These are phyloP conservation scores for Waltiozyma sp. DNA, from an alignment of 1,139 yeast species.

Conservation along the genomic window DNA sequence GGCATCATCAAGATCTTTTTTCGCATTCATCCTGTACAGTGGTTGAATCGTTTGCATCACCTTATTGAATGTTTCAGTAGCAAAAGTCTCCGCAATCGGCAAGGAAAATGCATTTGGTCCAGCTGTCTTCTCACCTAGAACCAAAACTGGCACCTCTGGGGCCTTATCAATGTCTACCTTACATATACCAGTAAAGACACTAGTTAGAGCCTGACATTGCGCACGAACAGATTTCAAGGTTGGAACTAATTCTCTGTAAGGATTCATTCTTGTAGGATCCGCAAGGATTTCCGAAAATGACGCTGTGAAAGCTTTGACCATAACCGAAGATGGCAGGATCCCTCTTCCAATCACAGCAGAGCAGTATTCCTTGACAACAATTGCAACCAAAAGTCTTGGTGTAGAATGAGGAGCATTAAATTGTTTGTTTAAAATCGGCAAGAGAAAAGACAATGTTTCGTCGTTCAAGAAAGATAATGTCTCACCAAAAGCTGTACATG, in stretches of 20 bases:
- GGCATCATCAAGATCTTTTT: constrained; percentile 72
- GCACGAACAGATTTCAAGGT: constrained; percentile 77
- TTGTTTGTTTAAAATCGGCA: constrained; percentile 30
- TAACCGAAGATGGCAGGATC: constrained; percentile 8
- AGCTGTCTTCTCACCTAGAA: constrained; percentile 89
- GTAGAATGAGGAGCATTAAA: constrained; percentile 63
- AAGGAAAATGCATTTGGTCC: constrained; percentile 90
- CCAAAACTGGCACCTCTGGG: constrained; percentile 80
- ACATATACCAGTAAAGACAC: constrained; percentile 67
- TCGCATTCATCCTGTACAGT: constrained; percentile 58
- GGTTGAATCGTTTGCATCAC: constrained; percentile 57
- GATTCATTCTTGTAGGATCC: constrained; percentile 36
- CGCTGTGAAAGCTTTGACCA: neutral
- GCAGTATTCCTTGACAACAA: constrained; percentile 69
- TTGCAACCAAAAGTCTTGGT: constrained; percentile 61
- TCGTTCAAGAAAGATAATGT: constrained; percentile 47
- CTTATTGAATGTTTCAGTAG: constrained; percentile 55
- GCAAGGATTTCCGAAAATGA: constrained; percentile 27
- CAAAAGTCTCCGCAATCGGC: constrained; percentile 63
- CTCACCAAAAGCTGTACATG: constrained; percentile 68
- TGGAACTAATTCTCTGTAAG: constrained; percentile 79
- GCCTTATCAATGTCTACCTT: constrained; percentile 64
- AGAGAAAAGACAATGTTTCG: constrained; percentile 28
- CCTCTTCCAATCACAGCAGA: constrained; percentile 19
- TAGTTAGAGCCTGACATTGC: constrained; percentile 74